Percentiles rank a stretch among this genome's conserved stretches.
Evolutionary conservation across 2,329 filamentous ascomycete species (phyloP).

Genomic region (Clonostachys sp.): DNA sequence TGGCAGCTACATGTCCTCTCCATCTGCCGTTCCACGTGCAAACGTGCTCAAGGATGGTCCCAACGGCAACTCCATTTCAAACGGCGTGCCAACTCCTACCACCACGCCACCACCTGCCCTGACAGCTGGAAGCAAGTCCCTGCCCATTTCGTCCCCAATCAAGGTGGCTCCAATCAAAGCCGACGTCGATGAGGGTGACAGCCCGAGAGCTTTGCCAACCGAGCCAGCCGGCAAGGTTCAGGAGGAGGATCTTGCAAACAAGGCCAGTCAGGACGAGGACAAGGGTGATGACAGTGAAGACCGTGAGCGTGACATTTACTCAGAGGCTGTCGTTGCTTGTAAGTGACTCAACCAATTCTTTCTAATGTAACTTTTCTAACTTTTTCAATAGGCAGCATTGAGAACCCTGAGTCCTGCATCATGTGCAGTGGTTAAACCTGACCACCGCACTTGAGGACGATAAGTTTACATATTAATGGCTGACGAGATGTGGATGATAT

Average conservation of each 20-base stretch:
- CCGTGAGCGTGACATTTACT: conserved; percentile 89
- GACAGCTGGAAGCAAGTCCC: conserved; percentile 29
- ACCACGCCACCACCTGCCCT: conserved; percentile 54
- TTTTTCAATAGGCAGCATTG: conserved; percentile 69
- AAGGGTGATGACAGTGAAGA: conserved; percentile 65
- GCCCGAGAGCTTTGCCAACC: conserved; percentile 71
- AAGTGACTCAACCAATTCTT: conserved; percentile 31
- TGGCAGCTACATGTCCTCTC: conserved; percentile 48
- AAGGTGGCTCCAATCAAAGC: conserved; percentile 69
- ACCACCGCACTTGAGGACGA: neutral
- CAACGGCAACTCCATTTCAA: conserved; percentile 30
- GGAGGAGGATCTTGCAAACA: conserved; percentile 59
- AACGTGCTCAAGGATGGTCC: conserved; percentile 48
- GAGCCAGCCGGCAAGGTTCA: conserved; percentile 62
- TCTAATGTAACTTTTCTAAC: conserved; percentile 18
- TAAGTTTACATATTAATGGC: conserved; percentile 1
- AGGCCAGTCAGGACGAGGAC: conserved; percentile 65
- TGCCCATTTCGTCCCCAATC: conserved; percentile 50
- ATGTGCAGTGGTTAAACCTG: conserved; percentile 86
- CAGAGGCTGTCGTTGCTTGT: conserved; percentile 86
- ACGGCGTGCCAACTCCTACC: conserved; percentile 65
- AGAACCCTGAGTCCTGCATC: conserved; percentile 89
- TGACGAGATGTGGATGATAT: conserved; percentile 4
- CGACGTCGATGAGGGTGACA: conserved; percentile 71
- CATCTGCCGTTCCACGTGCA: conserved; percentile 62